Conservation (phyloP, 768 basidiomycete species). For the Wakefieldia striispora region DNA sequence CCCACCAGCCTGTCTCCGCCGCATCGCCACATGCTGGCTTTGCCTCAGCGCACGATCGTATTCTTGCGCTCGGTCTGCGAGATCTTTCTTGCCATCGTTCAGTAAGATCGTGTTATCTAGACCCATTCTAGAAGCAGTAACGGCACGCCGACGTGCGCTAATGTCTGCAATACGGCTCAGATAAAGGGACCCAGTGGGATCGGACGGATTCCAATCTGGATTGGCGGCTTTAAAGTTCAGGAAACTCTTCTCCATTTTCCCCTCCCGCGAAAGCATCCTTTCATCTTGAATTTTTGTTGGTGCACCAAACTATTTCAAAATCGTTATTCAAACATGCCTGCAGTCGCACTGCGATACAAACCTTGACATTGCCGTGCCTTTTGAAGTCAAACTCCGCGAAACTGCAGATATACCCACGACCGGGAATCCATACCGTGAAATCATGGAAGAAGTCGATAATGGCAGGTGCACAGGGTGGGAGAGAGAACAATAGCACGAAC, state of each 20-base stretch:
- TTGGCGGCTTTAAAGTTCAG: conserved; percentile 94
- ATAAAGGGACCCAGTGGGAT: conserved; percentile 89
- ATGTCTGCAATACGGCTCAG: conserved; percentile 80
- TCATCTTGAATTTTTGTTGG: conserved; percentile 66
- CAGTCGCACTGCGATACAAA: conserved; percentile 31
- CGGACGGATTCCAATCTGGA: conserved; percentile 92
- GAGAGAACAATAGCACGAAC: conserved; percentile 89
- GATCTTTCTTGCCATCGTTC: conserved; percentile 36
- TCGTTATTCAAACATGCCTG: neutral
- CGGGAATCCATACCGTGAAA: conserved; percentile 95
- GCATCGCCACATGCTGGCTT: conserved; percentile 54
- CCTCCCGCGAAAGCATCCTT: conserved; percentile 81
- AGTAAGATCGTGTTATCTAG: conserved; percentile 26
- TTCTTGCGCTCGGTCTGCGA: conserved; percentile 59
- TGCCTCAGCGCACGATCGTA: conserved; percentile 75
- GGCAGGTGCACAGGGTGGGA: conserved; percentile 84
- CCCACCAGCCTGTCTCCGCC: conserved; percentile 36
- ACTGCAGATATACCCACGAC: conserved; percentile 94
- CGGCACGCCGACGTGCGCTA: conserved; percentile 43
- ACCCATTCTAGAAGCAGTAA: conserved; percentile 26
- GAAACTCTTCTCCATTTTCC: conserved; percentile 99
- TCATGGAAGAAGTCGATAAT: conserved; percentile 98
- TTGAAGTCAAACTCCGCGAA: conserved; percentile 99
- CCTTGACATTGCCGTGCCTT: conserved; percentile 89
- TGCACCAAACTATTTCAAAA: conserved; percentile 69